Conservation (phyloP, 2,329 filamentous ascomycete genomes). For the Zymoseptoria pseudotritici region DNA sequence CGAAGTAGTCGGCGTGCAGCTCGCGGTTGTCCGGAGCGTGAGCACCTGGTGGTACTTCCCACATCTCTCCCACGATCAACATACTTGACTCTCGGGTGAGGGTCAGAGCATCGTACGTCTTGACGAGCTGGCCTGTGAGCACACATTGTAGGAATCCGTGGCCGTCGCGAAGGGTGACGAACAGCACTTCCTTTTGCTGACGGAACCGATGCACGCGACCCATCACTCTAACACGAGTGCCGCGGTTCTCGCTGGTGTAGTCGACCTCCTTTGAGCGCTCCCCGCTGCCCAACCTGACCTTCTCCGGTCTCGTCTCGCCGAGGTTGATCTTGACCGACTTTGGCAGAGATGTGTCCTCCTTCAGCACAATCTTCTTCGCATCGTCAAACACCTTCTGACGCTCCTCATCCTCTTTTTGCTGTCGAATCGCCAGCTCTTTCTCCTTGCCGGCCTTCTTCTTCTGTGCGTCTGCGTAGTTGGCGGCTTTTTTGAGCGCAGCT, state of each 20-base stretch:
- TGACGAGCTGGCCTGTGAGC: conserved; percentile 70
- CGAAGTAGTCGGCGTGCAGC: conserved; percentile 83
- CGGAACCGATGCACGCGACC: conserved; percentile 78
- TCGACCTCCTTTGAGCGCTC: conserved; percentile 44
- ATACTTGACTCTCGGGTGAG: conserved; percentile 84
- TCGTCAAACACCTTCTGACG: conserved; percentile 68
- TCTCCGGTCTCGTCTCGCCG: conserved; percentile 57
- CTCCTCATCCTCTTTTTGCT: conserved; percentile 65
- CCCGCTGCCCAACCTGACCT: conserved; percentile 48
- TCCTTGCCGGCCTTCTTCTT: conserved; percentile 81
- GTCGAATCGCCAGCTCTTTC: conserved; percentile 61
- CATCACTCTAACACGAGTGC: conserved; percentile 69
- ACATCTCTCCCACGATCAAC: conserved; percentile 75
- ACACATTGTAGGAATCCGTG: conserved; percentile 81
- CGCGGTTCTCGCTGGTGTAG: conserved; percentile 49
- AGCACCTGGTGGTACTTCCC: conserved; percentile 67
- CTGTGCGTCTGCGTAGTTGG: conserved; percentile 63
- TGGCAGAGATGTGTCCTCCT: conserved; percentile 65
- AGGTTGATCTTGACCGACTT: conserved; percentile 69
- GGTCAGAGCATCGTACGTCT: conserved; percentile 84
- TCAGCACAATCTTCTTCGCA: conserved; percentile 67
- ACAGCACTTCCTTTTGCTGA: conserved; percentile 75
- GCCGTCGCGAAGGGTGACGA: conserved; percentile 79
- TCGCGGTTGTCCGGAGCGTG: conserved; percentile 79
- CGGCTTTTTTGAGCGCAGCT: conserved; percentile 77